Evolutionary conservation across 2,329 filamentous ascomycete genomes (phyloP).

Genomic region (Diaporthe amygdali): DNA sequence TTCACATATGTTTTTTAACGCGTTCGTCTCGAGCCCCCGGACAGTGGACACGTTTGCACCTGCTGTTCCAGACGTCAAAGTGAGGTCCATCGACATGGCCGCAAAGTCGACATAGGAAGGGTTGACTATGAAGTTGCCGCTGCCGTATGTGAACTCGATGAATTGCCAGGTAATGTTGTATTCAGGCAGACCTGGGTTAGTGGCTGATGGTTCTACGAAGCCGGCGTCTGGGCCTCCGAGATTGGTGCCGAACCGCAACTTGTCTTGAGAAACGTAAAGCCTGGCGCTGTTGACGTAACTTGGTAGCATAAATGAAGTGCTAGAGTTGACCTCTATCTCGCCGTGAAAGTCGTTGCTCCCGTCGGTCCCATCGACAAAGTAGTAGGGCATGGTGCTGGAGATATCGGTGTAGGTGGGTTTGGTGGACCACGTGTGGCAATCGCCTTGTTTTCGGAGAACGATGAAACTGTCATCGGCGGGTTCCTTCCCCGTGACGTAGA

Average conservation of each 20-base stretch:
- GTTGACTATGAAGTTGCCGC: neutral
- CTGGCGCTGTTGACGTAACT: neutral
- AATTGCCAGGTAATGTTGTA: constrained; percentile 13
- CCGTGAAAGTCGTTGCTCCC: neutral
- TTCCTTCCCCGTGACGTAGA: constrained; percentile 9
- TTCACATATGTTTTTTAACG: neutral
- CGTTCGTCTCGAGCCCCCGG: neutral
- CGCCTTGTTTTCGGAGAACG: neutral
- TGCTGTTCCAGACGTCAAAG: neutral
- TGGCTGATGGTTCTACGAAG: constrained; percentile 10
- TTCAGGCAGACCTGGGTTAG: neutral
- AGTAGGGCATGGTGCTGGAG: neutral
- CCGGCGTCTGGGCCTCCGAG: neutral
- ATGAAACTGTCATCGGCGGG: neutral
- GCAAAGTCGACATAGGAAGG: constrained; percentile 16
- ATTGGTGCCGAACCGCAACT: constrained; percentile 7
- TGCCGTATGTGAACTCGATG: constrained; percentile 8
- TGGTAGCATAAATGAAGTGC: neutral
- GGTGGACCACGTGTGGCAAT: neutral
- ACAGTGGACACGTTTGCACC: neutral
- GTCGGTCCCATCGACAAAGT: neutral
- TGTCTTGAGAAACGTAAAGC: constrained; percentile 3
- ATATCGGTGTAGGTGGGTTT: neutral
- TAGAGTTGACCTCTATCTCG: neutral
- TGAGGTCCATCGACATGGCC: constrained; percentile 1